Evolutionary conservation across 2,329 filamentous ascomycete genomes (phyloP).

Genomic region (Bipolaris oryzae): DNA sequence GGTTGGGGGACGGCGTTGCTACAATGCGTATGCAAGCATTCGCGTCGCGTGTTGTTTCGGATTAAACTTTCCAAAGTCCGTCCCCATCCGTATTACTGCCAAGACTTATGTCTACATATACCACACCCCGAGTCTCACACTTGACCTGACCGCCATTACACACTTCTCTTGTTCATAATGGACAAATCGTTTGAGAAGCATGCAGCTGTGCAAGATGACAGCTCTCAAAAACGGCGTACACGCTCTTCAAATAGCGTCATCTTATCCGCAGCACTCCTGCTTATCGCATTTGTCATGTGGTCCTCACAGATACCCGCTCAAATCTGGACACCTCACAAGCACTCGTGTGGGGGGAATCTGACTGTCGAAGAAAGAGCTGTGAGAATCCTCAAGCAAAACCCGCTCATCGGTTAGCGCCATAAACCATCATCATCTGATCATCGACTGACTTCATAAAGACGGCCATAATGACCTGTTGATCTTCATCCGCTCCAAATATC

Average conservation of each 20-base stretch:
- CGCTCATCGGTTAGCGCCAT: constrained; percentile 48
- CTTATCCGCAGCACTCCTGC: constrained; percentile 7
- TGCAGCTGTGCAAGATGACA: background rate
- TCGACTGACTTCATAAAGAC: constrained; percentile 60
- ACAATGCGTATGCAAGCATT: background rate
- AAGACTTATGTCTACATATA: constrained; percentile 9
- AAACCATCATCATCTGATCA: background rate
- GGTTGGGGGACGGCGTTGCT: background rate
- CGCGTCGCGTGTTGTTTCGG: constrained; percentile 2
- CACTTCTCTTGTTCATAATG: constrained; percentile 8
- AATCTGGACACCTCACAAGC: constrained; percentile 3
- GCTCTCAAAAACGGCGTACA: background rate
- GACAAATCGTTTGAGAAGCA: constrained; percentile 12
- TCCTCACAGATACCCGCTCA: constrained; percentile 2
- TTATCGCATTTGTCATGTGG: constrained; percentile 16
- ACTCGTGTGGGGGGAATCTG: constrained; percentile 5
- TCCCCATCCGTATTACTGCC: constrained; percentile 3
- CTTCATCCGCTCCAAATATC: constrained; percentile 67
- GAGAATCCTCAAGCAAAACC: constrained; percentile 47
- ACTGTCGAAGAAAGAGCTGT: constrained; percentile 41
- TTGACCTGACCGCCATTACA: background rate
- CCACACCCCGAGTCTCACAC: background rate
- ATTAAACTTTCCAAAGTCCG: constrained; percentile 13
- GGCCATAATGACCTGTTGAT: constrained; percentile 90
- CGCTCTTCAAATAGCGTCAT: constrained; percentile 1